Evolutionary conservation across 805 yeast genomes (phyloP), one percentile per base, ranked within the genome.

Genomic region (Metschnikowia lochheadii): DNA sequence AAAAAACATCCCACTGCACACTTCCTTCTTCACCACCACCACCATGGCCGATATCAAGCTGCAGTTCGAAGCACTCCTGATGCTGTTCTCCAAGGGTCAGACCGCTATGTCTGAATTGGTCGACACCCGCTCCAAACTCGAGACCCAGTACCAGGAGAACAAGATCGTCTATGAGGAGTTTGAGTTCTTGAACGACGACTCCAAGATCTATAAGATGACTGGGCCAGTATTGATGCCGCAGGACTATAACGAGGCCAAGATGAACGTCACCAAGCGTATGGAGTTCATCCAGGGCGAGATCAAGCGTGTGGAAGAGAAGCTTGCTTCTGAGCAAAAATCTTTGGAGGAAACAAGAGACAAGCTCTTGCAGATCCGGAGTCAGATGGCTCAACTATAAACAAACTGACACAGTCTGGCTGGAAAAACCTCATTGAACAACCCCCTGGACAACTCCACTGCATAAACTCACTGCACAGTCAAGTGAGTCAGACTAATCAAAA

Each of bases 201-300:
- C 95, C 14, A 87, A 87, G 59, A 83, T 94, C 23, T 94, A 81
- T 72, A 94, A 94, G 68, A 77, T 91, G 56, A 87, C 92, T 23
- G 99, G 99, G 1, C 96, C 96, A 6, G 90, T 92, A 3, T 75
- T 94, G 52, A 75, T 95, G 54, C 97, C 97, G 2, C 97, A 92
- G 62, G 96, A 90, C 49, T 79, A 80, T 52, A 65, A 65, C 10
- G 98, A 94, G 67, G 96, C 99, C 20, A 81, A 81, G 56, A 58
- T 80, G 61, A 92, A 92, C 62, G 97, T 94, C 34, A 81, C 77
- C 34, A 95, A 92, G 64, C 84, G 99, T 69, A 76, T 94, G 40
- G 97, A 90, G 64, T 95, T 88, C 61, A 94, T 94, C 44, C 75
- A 80, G 55, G 75, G 74, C 37, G 98, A 94, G 69, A 88, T 94